Percentiles rank a stretch among this genome's conserved stretches.
Evolutionary conservation across 495 filamentous ascomycete species (phyloP).

Genomic region (Penicillium waksmanii): DNA sequence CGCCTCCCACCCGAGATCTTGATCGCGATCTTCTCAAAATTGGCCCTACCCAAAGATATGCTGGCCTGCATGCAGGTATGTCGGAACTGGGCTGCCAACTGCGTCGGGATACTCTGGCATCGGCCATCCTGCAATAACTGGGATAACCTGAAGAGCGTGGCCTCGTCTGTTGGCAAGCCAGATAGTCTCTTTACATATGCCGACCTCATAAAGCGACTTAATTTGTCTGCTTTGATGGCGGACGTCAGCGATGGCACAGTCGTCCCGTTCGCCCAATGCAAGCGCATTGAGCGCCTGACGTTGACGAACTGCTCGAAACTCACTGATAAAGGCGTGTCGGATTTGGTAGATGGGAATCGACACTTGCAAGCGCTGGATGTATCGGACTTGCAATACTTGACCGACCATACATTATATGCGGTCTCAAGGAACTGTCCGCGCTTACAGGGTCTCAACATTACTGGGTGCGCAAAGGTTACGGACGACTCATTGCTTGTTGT

Average conservation of each 20-base stretch:
- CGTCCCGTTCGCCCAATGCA: slow-evolving; percentile 78
- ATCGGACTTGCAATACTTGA: slow-evolving; percentile 76
- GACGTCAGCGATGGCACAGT: slow-evolving; percentile 90
- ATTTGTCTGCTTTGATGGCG: slow-evolving; percentile 75
- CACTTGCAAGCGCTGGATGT: slow-evolving; percentile 91
- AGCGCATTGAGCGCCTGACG: slow-evolving; percentile 90
- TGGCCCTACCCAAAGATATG: slow-evolving; percentile 74
- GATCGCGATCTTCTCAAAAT: slow-evolving; percentile 87
- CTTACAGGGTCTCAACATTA: slow-evolving; percentile 93
- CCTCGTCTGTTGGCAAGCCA: slow-evolving; percentile 68
- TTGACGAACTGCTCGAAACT: slow-evolving; percentile 86
- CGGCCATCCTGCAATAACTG: slow-evolving; percentile 87
- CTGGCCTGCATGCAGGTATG: slow-evolving; percentile 89
- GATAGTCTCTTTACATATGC: slow-evolving; percentile 82
- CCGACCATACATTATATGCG: slow-evolving; percentile 78
- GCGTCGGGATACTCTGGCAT: slow-evolving; percentile 93
- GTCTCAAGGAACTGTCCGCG: slow-evolving; percentile 80
- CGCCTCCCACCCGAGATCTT: slow-evolving; percentile 91
- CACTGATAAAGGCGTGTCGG: slow-evolving; percentile 80
- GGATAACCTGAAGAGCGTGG: slow-evolving; percentile 75
- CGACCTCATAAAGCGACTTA: slow-evolving; percentile 86
- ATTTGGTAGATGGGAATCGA: slow-evolving; percentile 76
- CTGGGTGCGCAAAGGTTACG: slow-evolving; percentile 80
- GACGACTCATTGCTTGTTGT: slow-evolving; percentile 83
- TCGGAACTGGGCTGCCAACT: slow-evolving; percentile 89